phyloP scores from a whole-genome alignment of 768 basidiomycete species.

The Xerocomellus intermedius region DNA sequence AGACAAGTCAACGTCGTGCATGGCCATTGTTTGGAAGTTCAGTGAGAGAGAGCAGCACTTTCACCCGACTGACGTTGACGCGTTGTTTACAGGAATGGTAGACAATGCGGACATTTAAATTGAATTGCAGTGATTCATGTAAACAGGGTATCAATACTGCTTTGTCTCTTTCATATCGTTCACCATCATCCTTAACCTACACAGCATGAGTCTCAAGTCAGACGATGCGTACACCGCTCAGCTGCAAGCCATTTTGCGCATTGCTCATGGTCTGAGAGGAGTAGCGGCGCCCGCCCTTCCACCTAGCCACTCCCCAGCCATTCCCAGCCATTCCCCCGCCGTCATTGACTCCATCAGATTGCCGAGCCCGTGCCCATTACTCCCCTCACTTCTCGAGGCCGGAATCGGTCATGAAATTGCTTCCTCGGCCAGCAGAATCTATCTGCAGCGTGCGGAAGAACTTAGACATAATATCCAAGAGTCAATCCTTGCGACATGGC shows the following conservation, averaged over 20 bases:
- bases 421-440: fast-evolving
- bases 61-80: too few species aligned
- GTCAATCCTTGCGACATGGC: background rate
- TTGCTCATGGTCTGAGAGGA: background rate
- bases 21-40: background rate
- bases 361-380: background rate
- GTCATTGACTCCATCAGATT: background rate
- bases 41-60: too few species aligned
- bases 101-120: constrained; percentile 21
- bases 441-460: background rate
- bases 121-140: background rate
- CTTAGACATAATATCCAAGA: background rate
- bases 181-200: background rate
- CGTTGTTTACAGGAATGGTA: too few species aligned
- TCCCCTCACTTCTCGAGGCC: background rate
- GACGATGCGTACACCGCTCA: background rate
- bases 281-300: background rate
- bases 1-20: background rate
- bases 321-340: background rate
- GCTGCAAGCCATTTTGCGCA: background rate
- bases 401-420: background rate
- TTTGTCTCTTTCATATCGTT: too few species aligned
- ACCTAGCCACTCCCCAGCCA: background rate
- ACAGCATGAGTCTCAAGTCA: background rate
- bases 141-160: background rate